These are phyloP conservation scores for Eucalyptus fibrosa DNA, from an alignment of 345 rosid genomes.

Conservation along the genomic window DNA sequence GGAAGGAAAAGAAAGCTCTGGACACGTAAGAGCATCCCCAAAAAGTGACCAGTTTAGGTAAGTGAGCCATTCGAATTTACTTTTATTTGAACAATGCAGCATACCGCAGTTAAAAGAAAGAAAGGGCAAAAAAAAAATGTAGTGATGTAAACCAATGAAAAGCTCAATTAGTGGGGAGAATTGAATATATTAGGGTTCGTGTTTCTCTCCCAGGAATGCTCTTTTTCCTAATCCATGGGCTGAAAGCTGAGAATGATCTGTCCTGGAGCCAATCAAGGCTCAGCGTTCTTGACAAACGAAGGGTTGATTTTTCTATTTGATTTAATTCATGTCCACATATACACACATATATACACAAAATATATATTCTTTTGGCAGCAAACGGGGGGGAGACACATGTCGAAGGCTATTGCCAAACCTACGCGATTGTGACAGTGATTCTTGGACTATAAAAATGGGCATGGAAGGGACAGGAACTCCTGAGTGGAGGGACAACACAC, in stretches of 20 bases:
- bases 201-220: not conserved
- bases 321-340: not conserved
- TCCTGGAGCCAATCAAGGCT: not conserved
- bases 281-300: not conserved
- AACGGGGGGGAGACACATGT: not conserved
- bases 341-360: not conserved
- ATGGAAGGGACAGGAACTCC: not conserved
- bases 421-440: constrained; percentile 2
- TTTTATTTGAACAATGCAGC: not conserved
- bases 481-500: constrained; percentile 21
- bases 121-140: not conserved
- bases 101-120: not conserved
- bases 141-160: not conserved
- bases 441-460: not conserved
- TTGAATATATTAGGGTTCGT: not conserved
- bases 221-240: constrained; percentile 6
- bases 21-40: not conserved
- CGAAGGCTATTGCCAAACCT: constrained; percentile 11
- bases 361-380: not conserved
- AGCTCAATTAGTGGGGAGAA: constrained; percentile 11
- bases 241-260: constrained; percentile 9
- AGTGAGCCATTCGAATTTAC: not conserved
- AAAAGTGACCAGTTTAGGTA: constrained; percentile 4
- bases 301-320: not conserved
- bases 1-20: not conserved